Conservation (phyloP, 306 rosid species). For the Vigna nakashimae region DNA sequence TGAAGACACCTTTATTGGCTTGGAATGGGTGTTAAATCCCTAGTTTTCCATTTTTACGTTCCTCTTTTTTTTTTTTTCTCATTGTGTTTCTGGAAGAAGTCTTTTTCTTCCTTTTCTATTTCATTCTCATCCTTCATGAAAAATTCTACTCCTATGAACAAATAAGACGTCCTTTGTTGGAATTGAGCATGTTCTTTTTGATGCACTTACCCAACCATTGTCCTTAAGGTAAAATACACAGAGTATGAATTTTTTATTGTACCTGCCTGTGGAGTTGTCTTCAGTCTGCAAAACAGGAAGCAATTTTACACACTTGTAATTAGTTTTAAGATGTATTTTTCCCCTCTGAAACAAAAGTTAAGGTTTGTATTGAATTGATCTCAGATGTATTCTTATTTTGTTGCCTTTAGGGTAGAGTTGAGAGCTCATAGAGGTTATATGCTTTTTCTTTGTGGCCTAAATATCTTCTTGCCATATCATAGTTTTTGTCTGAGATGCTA, state of each 20-base stretch:
- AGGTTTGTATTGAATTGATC: neutral
- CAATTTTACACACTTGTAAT: neutral
- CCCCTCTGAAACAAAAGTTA: neutral
- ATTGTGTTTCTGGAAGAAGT: neutral
- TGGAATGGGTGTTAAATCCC: neutral
- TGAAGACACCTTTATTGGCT: constrained; percentile 6
- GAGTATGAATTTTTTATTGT: neutral
- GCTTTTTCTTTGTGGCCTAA: neutral
- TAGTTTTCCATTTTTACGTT: neutral
- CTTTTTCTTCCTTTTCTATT: neutral
- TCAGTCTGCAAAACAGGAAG: neutral
- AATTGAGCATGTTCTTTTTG: constrained; percentile 4
- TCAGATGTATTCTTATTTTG: neutral
- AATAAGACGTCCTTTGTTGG: constrained; percentile 16
- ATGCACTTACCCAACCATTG: neutral
- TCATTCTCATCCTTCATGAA: neutral
- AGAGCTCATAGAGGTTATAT: neutral
- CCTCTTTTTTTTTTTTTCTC: neutral
- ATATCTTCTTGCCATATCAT: neutral
- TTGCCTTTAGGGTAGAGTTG: neutral
- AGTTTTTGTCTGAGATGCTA: neutral
- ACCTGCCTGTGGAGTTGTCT: neutral
- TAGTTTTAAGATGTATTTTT: constrained; percentile 4
- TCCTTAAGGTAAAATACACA: neutral
- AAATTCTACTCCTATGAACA: neutral